Conservation (phyloP, 2,329 filamentous ascomycete species). For the Nothophaeocryptopus gaeumannii region DNA sequence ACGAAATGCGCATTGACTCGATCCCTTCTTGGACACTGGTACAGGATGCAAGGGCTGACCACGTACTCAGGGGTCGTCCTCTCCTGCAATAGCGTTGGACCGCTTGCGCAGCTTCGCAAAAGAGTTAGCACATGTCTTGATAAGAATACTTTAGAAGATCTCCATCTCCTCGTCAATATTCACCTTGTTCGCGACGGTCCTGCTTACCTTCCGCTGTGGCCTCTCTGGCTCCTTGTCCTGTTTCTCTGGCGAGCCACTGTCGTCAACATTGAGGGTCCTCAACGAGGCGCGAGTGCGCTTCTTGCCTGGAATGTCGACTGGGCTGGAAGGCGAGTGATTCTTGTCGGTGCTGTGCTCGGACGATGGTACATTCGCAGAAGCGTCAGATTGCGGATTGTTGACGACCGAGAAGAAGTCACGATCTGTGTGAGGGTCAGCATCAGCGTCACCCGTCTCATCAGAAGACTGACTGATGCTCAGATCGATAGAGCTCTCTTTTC, state of each 20-base stretch:
- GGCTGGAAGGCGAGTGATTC: constrained; percentile 18
- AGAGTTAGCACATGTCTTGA: constrained; percentile 5
- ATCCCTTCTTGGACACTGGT: too few relatives aligned
- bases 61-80: neutral
- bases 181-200: neutral
- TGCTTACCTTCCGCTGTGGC: constrained; percentile 27
- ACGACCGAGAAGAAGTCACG: constrained; percentile 30
- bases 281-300: constrained; percentile 30
- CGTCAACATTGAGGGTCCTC: constrained; percentile 22
- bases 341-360: constrained; percentile 8
- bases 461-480: constrained; percentile 4
- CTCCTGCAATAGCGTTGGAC: constrained; percentile 9
- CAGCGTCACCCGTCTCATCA: neutral
- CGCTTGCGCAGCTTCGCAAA: constrained; percentile 18
- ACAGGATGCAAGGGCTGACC: too few relatives aligned
- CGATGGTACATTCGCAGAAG: constrained; percentile 1
- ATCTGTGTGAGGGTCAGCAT: constrained; percentile 17
- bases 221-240: constrained; percentile 16
- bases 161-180: neutral
- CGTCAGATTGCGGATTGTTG: constrained; percentile 13
- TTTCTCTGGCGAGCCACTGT: constrained; percentile 27
- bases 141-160: neutral
- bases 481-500: constrained; percentile 27
- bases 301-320: constrained; percentile 19
- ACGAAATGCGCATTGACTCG: too few relatives aligned